Evolutionary conservation across 2,329 filamentous ascomycete species (phyloP).

Genomic region (Ceratocystis colombiana): DNA sequence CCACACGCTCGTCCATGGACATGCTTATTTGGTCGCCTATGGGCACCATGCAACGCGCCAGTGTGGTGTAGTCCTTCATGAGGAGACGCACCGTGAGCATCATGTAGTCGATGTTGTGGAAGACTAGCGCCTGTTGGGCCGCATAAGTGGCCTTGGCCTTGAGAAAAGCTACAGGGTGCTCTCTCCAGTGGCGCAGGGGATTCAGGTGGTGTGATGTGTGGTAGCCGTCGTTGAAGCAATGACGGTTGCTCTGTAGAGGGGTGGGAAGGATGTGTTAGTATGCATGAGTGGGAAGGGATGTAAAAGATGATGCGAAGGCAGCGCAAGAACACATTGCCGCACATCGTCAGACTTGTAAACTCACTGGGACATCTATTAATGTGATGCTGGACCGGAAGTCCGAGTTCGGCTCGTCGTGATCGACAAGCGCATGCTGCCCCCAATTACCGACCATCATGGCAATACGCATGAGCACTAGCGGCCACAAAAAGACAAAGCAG

Average conservation of each 20-base stretch:
- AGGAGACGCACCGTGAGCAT: slow-evolving; percentile 62
- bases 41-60: slow-evolving; percentile 62
- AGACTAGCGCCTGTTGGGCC: slow-evolving; percentile 59
- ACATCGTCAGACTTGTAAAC: slow-evolving; percentile 29
- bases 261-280: neutral
- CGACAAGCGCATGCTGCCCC: slow-evolving; percentile 75
- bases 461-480: slow-evolving; percentile 54
- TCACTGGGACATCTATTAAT: slow-evolving; percentile 64
- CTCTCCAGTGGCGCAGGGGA: slow-evolving; percentile 68
- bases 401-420: slow-evolving; percentile 62
- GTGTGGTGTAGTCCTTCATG: slow-evolving; percentile 58
- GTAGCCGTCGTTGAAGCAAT: slow-evolving; percentile 75
- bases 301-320: neutral
- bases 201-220: slow-evolving; percentile 75
- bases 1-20: slow-evolving; percentile 52
- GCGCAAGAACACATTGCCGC: neutral
- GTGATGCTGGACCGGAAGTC: slow-evolving; percentile 73
- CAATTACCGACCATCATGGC: slow-evolving; percentile 76
- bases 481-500: slow-evolving; percentile 55
- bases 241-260: slow-evolving; percentile 57
- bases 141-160: slow-evolving; percentile 58
- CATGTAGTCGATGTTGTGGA: slow-evolving; percentile 72
- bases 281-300: neutral
- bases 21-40: slow-evolving; percentile 61
- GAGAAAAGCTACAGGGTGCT: slow-evolving; percentile 65